phyloP scores from a whole-genome alignment of 73 alveolate genomes.

The Tetrahymena thermophila region DNA sequence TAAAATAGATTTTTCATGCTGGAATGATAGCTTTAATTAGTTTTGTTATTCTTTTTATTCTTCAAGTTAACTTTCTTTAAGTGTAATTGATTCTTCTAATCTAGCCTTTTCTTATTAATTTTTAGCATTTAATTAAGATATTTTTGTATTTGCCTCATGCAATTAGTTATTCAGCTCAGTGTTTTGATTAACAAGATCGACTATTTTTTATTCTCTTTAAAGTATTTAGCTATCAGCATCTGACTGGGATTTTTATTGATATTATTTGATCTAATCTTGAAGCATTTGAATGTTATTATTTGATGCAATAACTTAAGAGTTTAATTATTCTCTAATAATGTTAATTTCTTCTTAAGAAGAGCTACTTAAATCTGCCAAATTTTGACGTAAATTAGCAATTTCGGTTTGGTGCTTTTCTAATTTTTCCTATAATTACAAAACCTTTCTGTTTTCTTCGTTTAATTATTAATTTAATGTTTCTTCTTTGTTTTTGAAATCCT shows the following conservation, averaged over 20 bases:
- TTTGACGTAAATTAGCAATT: background rate
- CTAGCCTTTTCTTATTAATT: background rate
- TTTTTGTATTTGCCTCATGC: background rate
- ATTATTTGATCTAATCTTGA: background rate
- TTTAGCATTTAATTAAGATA: background rate
- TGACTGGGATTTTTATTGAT: background rate
- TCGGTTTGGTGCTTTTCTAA: background rate
- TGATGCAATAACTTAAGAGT: background rate
- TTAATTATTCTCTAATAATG: background rate
- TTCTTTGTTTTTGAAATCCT: background rate
- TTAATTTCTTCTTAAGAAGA: background rate
- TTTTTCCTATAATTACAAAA: background rate
- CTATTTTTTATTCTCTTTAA: background rate
- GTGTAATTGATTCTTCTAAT: background rate
- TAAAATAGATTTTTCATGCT: background rate
- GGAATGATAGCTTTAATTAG: background rate
- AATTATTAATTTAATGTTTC: background rate
- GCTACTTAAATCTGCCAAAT: background rate
- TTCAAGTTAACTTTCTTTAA: background rate
- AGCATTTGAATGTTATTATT: background rate
- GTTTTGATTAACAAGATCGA: background rate
- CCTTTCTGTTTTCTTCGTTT: background rate
- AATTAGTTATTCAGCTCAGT: background rate
- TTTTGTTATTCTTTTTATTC: background rate
- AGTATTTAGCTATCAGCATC: background rate